Base-by-base conservation (phyloP, 305 asterid species). In the Fraxinus latifolia region DNA sequence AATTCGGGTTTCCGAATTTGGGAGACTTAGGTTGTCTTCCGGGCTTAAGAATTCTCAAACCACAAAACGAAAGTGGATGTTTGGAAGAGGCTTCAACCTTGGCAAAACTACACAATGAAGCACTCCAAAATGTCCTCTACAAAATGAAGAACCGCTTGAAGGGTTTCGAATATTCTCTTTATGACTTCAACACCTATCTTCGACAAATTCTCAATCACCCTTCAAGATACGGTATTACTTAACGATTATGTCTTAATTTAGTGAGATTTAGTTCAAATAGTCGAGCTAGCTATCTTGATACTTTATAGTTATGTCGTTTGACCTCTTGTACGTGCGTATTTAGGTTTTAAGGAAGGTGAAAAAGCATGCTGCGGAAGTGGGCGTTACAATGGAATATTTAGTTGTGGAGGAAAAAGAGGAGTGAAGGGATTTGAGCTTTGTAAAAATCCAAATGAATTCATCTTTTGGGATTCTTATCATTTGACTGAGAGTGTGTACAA, bases 311-410 rank as follows among this genome's bases (percentile, higher is more conserved):
- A 21, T n/a, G 29, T 5, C 23, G n/a, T n/a, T 2, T 7, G 17
- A 42, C 33, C 53, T 32, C 23, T 31, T 23, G 14, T 62, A 1
- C 72, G 9, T 1, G 50, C 4, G 17, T 37, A 11, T 83, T 75
- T 74, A 91, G 97, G 95, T 27, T 80, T 90, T 17, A 78, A 82
- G 83, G 93, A 86, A 83, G 90, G 92, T 12, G 83, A 79, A 67
- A 72, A 37, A 74, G 97, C 97, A 4, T 93, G 97, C 67, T 93
- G 95, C 9, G 97, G 95, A 55, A 87, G 89, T 0, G 97, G 95
- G 74, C 80, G 36, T 12, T 90, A 68, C 21, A 86, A 88, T 68
- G 97, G 93, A 65, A 82, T 87, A 72, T 84, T 80, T 81, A 91
- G 92, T 88, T 93, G 97, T 58, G 95, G 97, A 79, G 97, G 94